Evolutionary conservation across 345 rosid species (phyloP), one percentile per base, ranked within the genome.

Genomic region (Brassica napus): DNA sequence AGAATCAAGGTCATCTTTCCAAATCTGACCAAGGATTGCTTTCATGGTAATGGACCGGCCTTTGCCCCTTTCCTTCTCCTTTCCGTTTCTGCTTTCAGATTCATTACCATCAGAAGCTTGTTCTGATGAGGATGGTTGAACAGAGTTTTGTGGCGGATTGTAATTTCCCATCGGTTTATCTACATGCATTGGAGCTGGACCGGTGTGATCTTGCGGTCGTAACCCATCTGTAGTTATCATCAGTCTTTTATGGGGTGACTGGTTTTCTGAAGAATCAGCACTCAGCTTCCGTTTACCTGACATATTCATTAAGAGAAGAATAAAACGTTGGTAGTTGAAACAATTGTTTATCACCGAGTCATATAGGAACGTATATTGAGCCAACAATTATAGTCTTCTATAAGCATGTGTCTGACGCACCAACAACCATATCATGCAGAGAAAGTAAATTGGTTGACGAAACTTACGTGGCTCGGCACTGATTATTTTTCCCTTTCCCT

Each of bases 1-100:
- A 0, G 92, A 87, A 34, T 85, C 82, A 79, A 91, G 84, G 35
- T 91, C 97, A 49, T 93, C 97, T 74, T 91, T 91, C 98, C 97
- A 91, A 6, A 93, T 74, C 81, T 89, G 96, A 30, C 66, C 65
- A 34, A 86, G 85, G 63, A 88, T 86, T 18, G 92, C 90, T 5
- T 88, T 79, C 81, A 21, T 83, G 72, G 85, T 86, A 31, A 81
- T 52, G 54, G 78, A 75, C 23, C 74, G 78, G 59, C 67, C 26
- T 44, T 49, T 83, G 52, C 60, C 8, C 21, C 73, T 74, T 54
- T 69, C 83, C 55, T 76, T 85, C 24, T 3, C 76, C 71, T 74
- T 86, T 16, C 31, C 68, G 23, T 44, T 72, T 64, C 79, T 71
- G 57, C 76, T 66, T 52, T 65, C 83, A 26, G 83, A 72, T 32